phyloP scores from a whole-genome alignment of 352 stramenopile species.

The Hyaloperonospora arabidopsidis region DNA sequence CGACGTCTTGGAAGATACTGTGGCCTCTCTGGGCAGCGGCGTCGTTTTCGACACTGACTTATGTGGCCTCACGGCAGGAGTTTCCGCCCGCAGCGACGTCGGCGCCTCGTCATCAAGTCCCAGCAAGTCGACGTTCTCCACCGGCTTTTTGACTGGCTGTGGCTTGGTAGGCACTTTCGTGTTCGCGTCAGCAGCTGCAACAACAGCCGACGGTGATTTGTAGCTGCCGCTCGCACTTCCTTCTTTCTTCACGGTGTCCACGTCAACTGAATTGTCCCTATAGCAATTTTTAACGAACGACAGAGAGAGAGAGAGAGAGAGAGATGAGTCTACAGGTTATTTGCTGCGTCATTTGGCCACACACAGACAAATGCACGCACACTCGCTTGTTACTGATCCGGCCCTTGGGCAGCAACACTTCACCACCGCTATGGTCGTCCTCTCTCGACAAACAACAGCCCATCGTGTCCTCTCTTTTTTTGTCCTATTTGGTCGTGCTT shows the following conservation, averaged over 20 bases:
- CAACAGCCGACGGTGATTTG: constrained; percentile 27
- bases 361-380: constrained; percentile 20
- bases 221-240: constrained; percentile 20
- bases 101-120: constrained; percentile 32
- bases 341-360: not conserved
- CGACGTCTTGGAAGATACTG: constrained; percentile 14
- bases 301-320: not conserved
- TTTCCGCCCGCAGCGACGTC: constrained; percentile 7
- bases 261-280: constrained; percentile 33
- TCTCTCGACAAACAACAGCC: constrained; percentile 64
- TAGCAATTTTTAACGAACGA: constrained; percentile 3
- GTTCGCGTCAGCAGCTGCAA: constrained; percentile 21
- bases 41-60: constrained; percentile 13
- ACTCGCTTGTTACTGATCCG: constrained; percentile 25
- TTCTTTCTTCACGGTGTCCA: constrained; percentile 29
- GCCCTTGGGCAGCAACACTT: constrained; percentile 55
- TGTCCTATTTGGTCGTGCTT: not conserved
- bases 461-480: constrained; percentile 30
- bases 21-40: not conserved
- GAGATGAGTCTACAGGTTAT: not conserved
- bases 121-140: constrained; percentile 42
- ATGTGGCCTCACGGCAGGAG: constrained; percentile 11
- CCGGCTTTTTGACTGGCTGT: constrained; percentile 17
- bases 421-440: constrained; percentile 41
- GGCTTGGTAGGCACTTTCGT: constrained; percentile 29